phyloP scores from a whole-genome alignment of 192 early-diverging fungal species.

The Backusella tarrabulga region DNA sequence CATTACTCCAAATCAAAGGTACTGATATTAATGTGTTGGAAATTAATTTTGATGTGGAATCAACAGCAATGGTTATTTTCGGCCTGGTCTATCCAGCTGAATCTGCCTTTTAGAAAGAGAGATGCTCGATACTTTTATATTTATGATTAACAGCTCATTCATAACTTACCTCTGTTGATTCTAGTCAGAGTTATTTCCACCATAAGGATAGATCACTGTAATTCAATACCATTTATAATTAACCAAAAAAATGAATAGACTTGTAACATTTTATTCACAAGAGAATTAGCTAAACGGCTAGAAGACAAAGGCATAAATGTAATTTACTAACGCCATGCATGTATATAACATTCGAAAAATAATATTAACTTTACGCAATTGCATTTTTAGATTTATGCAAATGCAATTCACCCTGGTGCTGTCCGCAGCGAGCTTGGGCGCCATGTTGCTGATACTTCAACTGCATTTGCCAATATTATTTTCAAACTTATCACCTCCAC shows the following conservation, averaged over 20 bases:
- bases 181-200: not conserved
- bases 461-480: not conserved
- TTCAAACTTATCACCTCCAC: slow-evolving; percentile 10
- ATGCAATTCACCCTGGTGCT: slow-evolving; percentile 27
- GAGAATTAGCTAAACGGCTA: slow-evolving; percentile 24
- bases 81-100: not conserved
- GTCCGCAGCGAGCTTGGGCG: slow-evolving; percentile 26
- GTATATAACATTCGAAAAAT: not conserved
- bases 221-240: not conserved
- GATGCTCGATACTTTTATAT: not conserved
- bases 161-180: not conserved
- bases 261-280: slow-evolving; percentile 30
- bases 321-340: not conserved
- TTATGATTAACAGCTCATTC: not conserved
- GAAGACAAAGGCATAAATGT: slow-evolving; percentile 30
- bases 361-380: not conserved
- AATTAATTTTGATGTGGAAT: not conserved
- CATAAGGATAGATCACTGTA: not conserved
- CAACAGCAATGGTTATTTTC: not conserved
- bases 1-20: slow-evolving; percentile 28
- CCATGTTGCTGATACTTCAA: not conserved
- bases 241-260: slow-evolving; percentile 1
- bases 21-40: not conserved
- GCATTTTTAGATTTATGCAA: slow-evolving; percentile 24
- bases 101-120: not conserved